These are phyloP conservation scores for Pogostemon cablin DNA, from an alignment of 257 asterid species.

Conservation along the genomic window DNA sequence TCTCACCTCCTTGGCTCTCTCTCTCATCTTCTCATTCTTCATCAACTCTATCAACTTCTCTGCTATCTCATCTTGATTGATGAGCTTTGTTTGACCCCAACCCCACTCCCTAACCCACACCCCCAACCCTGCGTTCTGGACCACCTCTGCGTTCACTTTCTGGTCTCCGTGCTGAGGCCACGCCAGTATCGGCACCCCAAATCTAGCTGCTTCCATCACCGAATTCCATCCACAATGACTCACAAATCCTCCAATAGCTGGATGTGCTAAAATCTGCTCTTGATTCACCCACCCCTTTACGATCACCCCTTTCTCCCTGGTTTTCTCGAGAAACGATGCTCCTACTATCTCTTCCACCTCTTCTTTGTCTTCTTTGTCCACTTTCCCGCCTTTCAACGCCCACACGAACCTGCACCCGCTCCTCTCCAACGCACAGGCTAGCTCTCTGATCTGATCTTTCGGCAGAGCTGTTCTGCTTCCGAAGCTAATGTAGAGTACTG, in stretches of 20 bases:
- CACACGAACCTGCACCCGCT: slow-evolving; percentile 47
- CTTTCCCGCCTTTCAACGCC: slow-evolving; percentile 48
- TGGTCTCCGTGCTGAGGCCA: slow-evolving; percentile 59
- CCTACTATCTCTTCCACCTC: slow-evolving; percentile 38
- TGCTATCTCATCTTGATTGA: slow-evolving; percentile 38
- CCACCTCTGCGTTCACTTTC: slow-evolving; percentile 44
- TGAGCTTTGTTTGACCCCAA: slow-evolving; percentile 30
- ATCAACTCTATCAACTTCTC: slow-evolving; percentile 34
- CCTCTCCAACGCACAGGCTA: slow-evolving; percentile 42
- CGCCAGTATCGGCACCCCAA: slow-evolving; percentile 53
- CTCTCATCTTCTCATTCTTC: slow-evolving; percentile 27
- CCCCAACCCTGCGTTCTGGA: slow-evolving; percentile 43
- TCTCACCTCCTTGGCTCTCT: slow-evolving; percentile 31
- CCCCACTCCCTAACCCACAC: slow-evolving; percentile 40
- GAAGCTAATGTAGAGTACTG: slow-evolving; percentile 51
- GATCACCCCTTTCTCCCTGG: slow-evolving; percentile 38
- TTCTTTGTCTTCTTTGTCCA: slow-evolving; percentile 52
- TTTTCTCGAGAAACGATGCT: slow-evolving; percentile 34
- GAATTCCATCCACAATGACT: slow-evolving; percentile 61
- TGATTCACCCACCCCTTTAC: slow-evolving; percentile 54
- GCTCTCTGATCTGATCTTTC: slow-evolving; percentile 41
- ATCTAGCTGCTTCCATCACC: slow-evolving; percentile 43
- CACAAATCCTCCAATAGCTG: slow-evolving; percentile 46
- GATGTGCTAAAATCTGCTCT: slow-evolving; percentile 45
- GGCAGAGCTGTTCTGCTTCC: slow-evolving; percentile 55